phyloP scores from a whole-genome alignment of 75 land plant species.

The Cryptomeria japonica region DNA sequence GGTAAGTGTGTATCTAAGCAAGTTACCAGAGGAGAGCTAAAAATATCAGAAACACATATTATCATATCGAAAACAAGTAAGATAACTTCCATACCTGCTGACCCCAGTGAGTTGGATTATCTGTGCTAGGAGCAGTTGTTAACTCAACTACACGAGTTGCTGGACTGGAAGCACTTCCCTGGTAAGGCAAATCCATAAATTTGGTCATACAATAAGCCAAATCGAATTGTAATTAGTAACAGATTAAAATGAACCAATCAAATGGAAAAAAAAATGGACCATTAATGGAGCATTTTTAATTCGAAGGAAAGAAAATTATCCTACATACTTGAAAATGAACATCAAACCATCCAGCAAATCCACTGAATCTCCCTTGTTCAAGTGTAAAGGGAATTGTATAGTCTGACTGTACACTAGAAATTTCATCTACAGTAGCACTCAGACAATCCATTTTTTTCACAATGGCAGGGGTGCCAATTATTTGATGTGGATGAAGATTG shows the following conservation, averaged over 20 bases:
- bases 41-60: not conserved
- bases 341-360: slow-evolving; percentile 98
- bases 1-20: not conserved
- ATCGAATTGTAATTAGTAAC: not conserved
- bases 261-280: not conserved
- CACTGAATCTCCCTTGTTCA: slow-evolving; percentile 56
- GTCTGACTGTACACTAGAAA: slow-evolving; percentile 40
- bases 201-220: not conserved
- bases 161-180: slow-evolving; percentile 78
- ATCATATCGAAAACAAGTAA: not conserved
- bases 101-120: slow-evolving; percentile 91
- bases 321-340: slow-evolving; percentile 82
- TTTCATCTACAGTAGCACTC: slow-evolving; percentile 71
- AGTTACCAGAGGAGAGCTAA: not conserved
- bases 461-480: slow-evolving; percentile 71
- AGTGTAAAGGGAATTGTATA: slow-evolving; percentile 40
- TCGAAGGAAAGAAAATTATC: not conserved
- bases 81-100: slow-evolving; percentile 67
- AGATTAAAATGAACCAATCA: not conserved
- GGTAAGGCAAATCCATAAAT: not conserved
- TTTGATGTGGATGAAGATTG: slow-evolving; percentile 83
- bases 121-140: slow-evolving; percentile 81
- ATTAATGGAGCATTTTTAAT: not conserved
- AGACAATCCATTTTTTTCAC: slow-evolving; percentile 87
- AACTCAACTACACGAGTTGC: slow-evolving; percentile 69